Conservation (phyloP, 2,329 filamentous ascomycete species). For the Colletotrichum trifolii region DNA sequence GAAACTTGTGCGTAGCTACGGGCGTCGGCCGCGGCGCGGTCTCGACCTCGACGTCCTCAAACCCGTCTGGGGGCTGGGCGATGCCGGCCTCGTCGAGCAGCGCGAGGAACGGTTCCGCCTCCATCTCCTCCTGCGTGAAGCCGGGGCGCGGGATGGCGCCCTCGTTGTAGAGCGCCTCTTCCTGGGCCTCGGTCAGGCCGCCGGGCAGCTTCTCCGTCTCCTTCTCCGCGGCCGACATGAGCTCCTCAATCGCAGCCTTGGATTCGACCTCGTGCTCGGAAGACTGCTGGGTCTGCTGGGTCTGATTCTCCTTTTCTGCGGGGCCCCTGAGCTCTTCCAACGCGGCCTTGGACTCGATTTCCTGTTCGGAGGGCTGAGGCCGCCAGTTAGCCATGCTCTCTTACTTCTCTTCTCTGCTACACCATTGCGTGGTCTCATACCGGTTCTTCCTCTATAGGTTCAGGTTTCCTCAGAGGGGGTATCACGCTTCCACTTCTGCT, state of each 20-base stretch:
- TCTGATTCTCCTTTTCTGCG: too few relatives aligned
- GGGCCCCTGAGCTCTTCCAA: too few relatives aligned
- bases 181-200: slow-evolving; percentile 55
- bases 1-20: slow-evolving; percentile 71
- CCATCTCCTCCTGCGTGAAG: too few relatives aligned
- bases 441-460: not conserved
- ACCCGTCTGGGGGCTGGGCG: not conserved
- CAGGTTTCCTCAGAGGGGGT: slow-evolving; percentile 14
- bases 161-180: slow-evolving; percentile 55
- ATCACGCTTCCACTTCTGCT: not conserved
- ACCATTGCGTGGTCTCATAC: too few relatives aligned
- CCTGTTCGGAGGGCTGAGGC: too few relatives aligned
- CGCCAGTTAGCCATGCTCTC: too few relatives aligned
- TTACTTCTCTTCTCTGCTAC: slow-evolving; percentile 33
- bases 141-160: slow-evolving; percentile 49
- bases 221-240: slow-evolving; percentile 17
- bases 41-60: slow-evolving; percentile 22
- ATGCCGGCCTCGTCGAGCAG: slow-evolving; percentile 43
- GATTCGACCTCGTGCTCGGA: slow-evolving; percentile 9
- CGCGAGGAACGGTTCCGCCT: slow-evolving; percentile 26
- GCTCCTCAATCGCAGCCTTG: slow-evolving; percentile 24
- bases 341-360: too few relatives aligned
- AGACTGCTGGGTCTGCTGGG: too few relatives aligned
- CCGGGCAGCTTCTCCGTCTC: slow-evolving; percentile 39
- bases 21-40: slow-evolving; percentile 17